phyloP scores from a whole-genome alignment of 345 rosid genomes.

The Gossypium australe region DNA sequence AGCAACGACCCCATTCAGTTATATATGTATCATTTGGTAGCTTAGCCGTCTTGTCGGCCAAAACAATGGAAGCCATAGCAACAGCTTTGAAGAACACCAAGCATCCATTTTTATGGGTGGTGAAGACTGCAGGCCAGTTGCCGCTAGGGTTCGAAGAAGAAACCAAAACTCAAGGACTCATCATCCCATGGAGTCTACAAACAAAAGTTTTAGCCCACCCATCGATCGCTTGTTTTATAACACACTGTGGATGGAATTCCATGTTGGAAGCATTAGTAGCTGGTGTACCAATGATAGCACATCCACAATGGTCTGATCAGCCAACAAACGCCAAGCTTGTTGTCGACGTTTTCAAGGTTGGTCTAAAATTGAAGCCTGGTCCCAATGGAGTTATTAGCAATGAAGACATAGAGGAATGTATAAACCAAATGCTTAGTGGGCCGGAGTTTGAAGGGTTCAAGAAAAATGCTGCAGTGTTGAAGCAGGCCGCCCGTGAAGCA shows the following conservation, averaged over 20 bases:
- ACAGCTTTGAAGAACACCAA: constrained; percentile 25
- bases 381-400: constrained; percentile 20
- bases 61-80: constrained; percentile 34
- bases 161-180: constrained; percentile 30
- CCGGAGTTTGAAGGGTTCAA: constrained; percentile 11
- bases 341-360: constrained; percentile 35
- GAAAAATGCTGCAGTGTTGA: constrained; percentile 30
- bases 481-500: constrained; percentile 32
- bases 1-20: constrained; percentile 27
- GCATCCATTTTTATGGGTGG: constrained; percentile 45
- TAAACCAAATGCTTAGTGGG: constrained; percentile 19
- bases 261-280: constrained; percentile 30
- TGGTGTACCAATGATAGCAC: constrained; percentile 44
- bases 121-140: constrained; percentile 27
- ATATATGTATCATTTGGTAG: constrained; percentile 54
- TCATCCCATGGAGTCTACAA: constrained; percentile 51
- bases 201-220: constrained; percentile 37
- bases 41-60: constrained; percentile 20
- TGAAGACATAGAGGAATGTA: constrained; percentile 31
- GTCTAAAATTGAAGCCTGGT: constrained; percentile 29
- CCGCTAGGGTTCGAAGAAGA: constrained; percentile 31
- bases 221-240: constrained; percentile 38
- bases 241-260: constrained; percentile 64
- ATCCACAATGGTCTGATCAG: constrained; percentile 54
- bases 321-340: constrained; percentile 48